Evolutionary conservation across 2,329 filamentous ascomycete genomes (phyloP), one percentile per base, ranked within the genome.

Genomic region (Boeremia exigua): DNA sequence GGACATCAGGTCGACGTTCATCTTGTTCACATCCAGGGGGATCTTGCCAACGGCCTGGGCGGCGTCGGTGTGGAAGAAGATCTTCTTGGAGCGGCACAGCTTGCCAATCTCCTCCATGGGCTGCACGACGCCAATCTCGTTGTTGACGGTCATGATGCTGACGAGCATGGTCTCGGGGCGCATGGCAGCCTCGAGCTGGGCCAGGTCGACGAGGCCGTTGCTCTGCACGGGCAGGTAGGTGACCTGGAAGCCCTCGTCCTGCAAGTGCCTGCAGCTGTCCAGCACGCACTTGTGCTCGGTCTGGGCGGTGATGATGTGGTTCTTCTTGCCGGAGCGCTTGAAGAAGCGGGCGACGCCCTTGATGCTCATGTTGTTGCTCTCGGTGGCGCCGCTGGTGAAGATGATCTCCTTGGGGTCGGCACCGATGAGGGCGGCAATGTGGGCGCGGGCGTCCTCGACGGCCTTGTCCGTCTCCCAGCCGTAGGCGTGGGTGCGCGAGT

Each of bases 341-440:
- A 97, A 97, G 80, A 99, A 99, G 61, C 94, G 86, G 17, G 95
- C 93, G 8, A 99, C 94, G 61, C 95, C 95, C 80, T 99, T 99
- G 80, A 99, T 92, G 77, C 92, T 96, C 95, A 99, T 99, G 72
- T 99, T 99, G 79, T 99, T 99, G 74, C 92, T 97, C 81, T 99
- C 95, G 0, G 95, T 99, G 14, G 95, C 95, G 51, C 95, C 95
- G 69, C 93, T 97, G 6, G 95, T 99, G 79, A 99, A 98, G 69
- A 99, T 96, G 63, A 99, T 98, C 75, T 99, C 95, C 79, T 99
- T 99, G 6, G 95, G 82, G 74, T 99, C 92, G 27, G 95, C 95
- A 25, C 94, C 94, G 63, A 99, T 95, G 51, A 99, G 84, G 34
- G 83, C 84, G 3, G 95, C 95, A 62, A 98, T 84, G 71, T 98